Evolutionary conservation across 2,329 filamentous ascomycete species (phyloP).

Genomic region (Aspergillus sp.): DNA sequence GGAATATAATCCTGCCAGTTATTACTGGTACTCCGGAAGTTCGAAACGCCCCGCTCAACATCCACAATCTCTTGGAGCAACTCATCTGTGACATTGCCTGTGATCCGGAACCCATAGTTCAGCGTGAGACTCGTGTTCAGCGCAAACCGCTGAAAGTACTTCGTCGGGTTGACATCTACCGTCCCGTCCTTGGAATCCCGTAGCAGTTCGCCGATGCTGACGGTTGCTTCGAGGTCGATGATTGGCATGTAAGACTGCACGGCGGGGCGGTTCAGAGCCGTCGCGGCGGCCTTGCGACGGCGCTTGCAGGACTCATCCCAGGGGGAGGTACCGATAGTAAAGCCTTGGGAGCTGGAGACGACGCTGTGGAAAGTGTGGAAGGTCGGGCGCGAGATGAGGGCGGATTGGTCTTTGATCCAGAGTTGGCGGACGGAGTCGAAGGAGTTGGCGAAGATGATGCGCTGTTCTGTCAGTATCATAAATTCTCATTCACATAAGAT

Average conservation of each 20-base stretch:
- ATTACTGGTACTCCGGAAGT: constrained; percentile 70
- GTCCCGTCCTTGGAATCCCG: constrained; percentile 56
- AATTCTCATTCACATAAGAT: not conserved
- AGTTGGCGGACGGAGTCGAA: constrained; percentile 66
- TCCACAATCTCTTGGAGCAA: constrained; percentile 66
- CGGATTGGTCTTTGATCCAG: constrained; percentile 72
- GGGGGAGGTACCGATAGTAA: constrained; percentile 76
- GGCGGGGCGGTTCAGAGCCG: constrained; percentile 68
- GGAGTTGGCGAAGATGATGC: constrained; percentile 71
- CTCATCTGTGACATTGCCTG: constrained; percentile 60
- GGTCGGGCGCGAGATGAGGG: constrained; percentile 68
- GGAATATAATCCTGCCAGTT: constrained; percentile 86
- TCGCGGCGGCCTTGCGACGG: constrained; percentile 69
- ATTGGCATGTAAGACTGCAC: constrained; percentile 76
- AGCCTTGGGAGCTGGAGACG: constrained; percentile 67
- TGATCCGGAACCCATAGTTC: constrained; percentile 72
- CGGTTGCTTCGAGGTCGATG: constrained; percentile 67
- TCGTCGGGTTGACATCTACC: constrained; percentile 61
- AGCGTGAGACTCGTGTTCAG: constrained; percentile 71
- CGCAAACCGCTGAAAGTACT: constrained; percentile 68
- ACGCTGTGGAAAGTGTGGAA: constrained; percentile 78
- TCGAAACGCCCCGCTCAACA: constrained; percentile 68
- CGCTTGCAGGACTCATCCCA: constrained; percentile 77
- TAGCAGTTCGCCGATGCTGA: constrained; percentile 66
- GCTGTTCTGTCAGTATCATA: constrained; percentile 29